phyloP scores from a whole-genome alignment of 1,284 basidiomycete species.

The Ustilago trichophora region DNA sequence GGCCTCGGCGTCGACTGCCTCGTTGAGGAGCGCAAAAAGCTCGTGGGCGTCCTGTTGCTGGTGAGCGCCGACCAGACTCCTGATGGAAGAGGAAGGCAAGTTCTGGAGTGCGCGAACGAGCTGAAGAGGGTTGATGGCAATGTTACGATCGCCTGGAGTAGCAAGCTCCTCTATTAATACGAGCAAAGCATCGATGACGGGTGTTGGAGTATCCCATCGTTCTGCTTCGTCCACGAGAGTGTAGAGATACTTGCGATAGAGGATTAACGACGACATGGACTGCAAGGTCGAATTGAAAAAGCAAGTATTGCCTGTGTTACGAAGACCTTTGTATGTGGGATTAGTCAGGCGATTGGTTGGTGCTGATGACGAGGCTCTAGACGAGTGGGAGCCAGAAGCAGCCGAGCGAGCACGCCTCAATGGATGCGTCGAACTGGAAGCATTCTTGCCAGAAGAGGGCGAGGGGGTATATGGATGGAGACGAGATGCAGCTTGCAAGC shows the following conservation, averaged over 20 bases:
- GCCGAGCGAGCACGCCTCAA: constrained; percentile 29
- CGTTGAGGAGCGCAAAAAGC: constrained; percentile 59
- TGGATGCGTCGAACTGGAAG: neutral
- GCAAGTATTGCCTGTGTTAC: constrained; percentile 64
- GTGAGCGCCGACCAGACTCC: constrained; percentile 59
- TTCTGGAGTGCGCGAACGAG: constrained; percentile 50
- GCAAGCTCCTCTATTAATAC: constrained; percentile 50
- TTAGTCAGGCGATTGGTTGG: constrained; percentile 11
- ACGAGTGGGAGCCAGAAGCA: constrained; percentile 4
- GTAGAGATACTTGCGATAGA: constrained; percentile 42
- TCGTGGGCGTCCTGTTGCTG: constrained; percentile 66
- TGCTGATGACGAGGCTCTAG: constrained; percentile 8
- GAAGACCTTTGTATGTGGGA: constrained; percentile 49
- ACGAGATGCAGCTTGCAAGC: constrained; percentile 26
- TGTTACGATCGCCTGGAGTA: constrained; percentile 42
- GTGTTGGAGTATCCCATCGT: constrained; percentile 57
- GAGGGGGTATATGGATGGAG: constrained; percentile 31
- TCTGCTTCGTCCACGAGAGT: constrained; percentile 46
- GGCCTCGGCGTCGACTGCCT: constrained; percentile 58
- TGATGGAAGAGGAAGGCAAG: constrained; percentile 47
- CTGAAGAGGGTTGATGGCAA: constrained; percentile 47
- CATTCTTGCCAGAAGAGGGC: constrained; percentile 14
- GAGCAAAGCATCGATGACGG: constrained; percentile 59
- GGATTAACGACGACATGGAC: constrained; percentile 48
- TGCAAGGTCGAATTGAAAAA: constrained; percentile 65